Conservation (phyloP, 345 rosid species). For the Hypericum perforatum region DNA sequence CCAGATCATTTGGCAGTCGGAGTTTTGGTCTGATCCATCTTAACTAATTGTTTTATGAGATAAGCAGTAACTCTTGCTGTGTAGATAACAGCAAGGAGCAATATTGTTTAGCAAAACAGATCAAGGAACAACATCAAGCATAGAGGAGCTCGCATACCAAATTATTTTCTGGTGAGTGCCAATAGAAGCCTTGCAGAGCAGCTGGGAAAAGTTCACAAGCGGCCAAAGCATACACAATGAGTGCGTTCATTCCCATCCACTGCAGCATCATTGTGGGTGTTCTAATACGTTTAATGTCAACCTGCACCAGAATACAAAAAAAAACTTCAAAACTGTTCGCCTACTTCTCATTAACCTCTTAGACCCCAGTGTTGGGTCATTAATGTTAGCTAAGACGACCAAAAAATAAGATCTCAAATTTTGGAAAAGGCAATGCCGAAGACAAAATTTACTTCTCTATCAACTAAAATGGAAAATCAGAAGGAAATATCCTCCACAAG, state of each 20-base stretch:
- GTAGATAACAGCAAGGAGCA: not conserved
- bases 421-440: too few species aligned
- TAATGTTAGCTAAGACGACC: too few species aligned
- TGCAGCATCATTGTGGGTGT: constrained; percentile 30
- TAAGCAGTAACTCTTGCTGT: too few species aligned
- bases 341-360: not conserved
- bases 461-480: too few species aligned
- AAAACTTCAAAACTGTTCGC: not conserved
- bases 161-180: constrained; percentile 46
- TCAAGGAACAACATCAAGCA: not conserved
- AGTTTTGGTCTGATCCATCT: too few species aligned
- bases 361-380: not conserved
- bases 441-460: too few species aligned
- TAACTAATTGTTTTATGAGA: too few species aligned
- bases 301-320: constrained; percentile 27
- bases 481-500: too few species aligned
- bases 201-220: constrained; percentile 45
- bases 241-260: constrained; percentile 63
- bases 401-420: too few species aligned
- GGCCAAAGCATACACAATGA: constrained; percentile 40
- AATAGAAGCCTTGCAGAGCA: constrained; percentile 45
- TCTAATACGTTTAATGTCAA: constrained; percentile 33
- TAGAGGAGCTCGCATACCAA: constrained; percentile 22
- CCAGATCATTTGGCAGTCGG: too few species aligned
- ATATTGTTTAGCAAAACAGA: not conserved